phyloP scores from a whole-genome alignment of 1,284 basidiomycete genomes.

The Tilletia indica region DNA sequence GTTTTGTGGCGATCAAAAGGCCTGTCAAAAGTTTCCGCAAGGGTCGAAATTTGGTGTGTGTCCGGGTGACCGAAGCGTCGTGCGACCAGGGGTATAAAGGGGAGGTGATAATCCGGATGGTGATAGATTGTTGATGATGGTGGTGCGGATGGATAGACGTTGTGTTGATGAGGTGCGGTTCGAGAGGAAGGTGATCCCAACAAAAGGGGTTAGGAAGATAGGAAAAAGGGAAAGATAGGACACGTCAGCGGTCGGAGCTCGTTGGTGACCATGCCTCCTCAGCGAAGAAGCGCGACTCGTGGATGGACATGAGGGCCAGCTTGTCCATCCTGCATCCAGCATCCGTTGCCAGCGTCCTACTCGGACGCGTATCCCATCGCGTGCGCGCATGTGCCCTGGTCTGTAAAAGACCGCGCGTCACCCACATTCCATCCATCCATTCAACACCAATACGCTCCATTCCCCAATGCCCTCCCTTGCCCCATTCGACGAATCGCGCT shows the following conservation, averaged over 20 bases:
- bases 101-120: not conserved
- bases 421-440: too few species aligned
- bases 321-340: not conserved
- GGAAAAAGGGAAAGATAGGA: not conserved
- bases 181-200: not conserved
- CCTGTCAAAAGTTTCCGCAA: not conserved
- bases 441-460: too few species aligned
- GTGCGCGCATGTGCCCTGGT: too few species aligned
- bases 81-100: too few species aligned
- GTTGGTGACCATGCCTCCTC: not conserved
- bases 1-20: not conserved
- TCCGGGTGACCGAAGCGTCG: too few species aligned
- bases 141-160: too few species aligned
- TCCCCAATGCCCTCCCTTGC: too few species aligned
- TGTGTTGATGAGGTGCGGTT: not conserved
- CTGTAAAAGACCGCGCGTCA: too few species aligned
- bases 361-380: too few species aligned
- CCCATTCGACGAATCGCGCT: not conserved
- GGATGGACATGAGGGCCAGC: not conserved
- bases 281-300: not conserved
- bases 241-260: constrained; percentile 5
- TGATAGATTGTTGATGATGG: too few species aligned
- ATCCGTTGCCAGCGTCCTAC: too few species aligned
- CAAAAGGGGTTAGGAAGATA: not conserved
- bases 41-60: too few species aligned